These are phyloP conservation scores for Aspergillus udagawae DNA, from an alignment of 2,329 filamentous ascomycete species.

Conservation along the genomic window DNA sequence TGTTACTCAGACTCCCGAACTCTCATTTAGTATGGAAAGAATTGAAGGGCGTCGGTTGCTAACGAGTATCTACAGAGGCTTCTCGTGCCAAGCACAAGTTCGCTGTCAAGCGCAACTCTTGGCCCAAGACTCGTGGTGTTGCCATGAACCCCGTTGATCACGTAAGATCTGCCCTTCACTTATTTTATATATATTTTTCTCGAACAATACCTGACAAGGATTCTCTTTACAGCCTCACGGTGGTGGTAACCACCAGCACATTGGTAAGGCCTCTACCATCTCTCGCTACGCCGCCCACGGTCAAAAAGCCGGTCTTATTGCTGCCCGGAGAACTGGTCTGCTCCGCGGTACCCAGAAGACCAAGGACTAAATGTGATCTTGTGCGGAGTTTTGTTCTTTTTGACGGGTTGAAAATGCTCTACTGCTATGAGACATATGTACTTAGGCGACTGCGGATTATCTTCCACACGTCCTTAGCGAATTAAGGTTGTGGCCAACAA, in stretches of 20 bases:
- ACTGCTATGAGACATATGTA: slow-evolving; percentile 42
- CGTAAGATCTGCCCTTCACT: slow-evolving; percentile 44
- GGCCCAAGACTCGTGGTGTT: slow-evolving; percentile 99
- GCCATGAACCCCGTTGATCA: slow-evolving; percentile 99
- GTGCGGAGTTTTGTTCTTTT: slow-evolving; percentile 58
- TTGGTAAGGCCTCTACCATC: slow-evolving; percentile 99
- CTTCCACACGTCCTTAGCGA: slow-evolving; percentile 37
- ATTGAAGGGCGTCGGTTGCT: slow-evolving; percentile 28
- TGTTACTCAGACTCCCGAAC: slow-evolving; percentile 11
- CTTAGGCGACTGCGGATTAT: slow-evolving; percentile 38
- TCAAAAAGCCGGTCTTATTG: slow-evolving; percentile 99
- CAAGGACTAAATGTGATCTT: slow-evolving; percentile 75
- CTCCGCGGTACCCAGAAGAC: slow-evolving; percentile 99
- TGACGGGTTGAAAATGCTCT: slow-evolving; percentile 40
- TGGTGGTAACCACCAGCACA: slow-evolving; percentile 99
- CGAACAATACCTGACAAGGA: slow-evolving; percentile 15
- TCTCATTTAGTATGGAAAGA: not conserved
- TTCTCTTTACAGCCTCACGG: slow-evolving; percentile 63
- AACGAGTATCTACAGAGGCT: slow-evolving; percentile 65
- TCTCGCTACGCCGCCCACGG: slow-evolving; percentile 94
- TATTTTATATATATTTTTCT: not conserved
- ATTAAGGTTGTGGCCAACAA: slow-evolving; percentile 39
- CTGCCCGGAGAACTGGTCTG: slow-evolving; percentile 98
- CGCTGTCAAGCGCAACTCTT: slow-evolving; percentile 99
- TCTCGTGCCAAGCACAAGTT: slow-evolving; percentile 99